Conservation (phyloP, 441 rosid genomes). For the Capsella rubella region DNA sequence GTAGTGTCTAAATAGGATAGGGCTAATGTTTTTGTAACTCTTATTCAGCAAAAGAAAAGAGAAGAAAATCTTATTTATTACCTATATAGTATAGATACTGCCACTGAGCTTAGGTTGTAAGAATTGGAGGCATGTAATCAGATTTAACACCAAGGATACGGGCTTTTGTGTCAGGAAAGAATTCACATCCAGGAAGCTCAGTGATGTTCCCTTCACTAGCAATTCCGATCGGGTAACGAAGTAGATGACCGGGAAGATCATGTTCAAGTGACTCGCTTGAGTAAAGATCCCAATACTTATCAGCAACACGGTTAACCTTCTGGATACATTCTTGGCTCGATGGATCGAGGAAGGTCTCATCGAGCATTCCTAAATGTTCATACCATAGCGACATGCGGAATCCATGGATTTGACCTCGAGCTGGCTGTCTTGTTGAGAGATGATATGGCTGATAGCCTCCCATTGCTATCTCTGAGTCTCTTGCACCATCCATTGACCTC, state of each 20-base stretch:
- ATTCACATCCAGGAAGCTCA: conserved; percentile 73
- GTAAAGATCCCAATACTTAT: conserved; percentile 92
- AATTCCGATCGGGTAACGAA: conserved; percentile 86
- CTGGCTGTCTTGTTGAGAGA: conserved; percentile 73
- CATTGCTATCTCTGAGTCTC: conserved; percentile 99
- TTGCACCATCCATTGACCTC: conserved; percentile 98
- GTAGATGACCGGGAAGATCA: conserved; percentile 94
- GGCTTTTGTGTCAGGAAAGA: conserved; percentile 94
- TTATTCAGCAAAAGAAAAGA: conserved; percentile 22
- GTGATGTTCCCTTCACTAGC: conserved; percentile 72
- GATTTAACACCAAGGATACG: conserved; percentile 84
- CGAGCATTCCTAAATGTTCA: conserved; percentile 95
- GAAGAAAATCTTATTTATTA: conserved; percentile 30
- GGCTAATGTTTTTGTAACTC: conserved; percentile 21
- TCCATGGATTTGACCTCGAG: conserved; percentile 97
- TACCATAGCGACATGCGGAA: conserved; percentile 96
- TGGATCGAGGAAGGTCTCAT: conserved; percentile 79
- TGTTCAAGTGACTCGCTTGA: conserved; percentile 78
- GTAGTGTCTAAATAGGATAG: background rate
- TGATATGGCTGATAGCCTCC: conserved; percentile 97
- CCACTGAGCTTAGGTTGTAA: conserved; percentile 64
- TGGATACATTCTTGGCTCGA: conserved; percentile 68
- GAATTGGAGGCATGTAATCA: conserved; percentile 94
- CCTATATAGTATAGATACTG: background rate
- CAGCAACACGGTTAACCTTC: conserved; percentile 81